A percentile compares a stretch with the other conserved stretches of the same genome.
phyloP scores from a whole-genome alignment of 192 early-diverging fungal species.

The Ambispora gerdemannii region DNA sequence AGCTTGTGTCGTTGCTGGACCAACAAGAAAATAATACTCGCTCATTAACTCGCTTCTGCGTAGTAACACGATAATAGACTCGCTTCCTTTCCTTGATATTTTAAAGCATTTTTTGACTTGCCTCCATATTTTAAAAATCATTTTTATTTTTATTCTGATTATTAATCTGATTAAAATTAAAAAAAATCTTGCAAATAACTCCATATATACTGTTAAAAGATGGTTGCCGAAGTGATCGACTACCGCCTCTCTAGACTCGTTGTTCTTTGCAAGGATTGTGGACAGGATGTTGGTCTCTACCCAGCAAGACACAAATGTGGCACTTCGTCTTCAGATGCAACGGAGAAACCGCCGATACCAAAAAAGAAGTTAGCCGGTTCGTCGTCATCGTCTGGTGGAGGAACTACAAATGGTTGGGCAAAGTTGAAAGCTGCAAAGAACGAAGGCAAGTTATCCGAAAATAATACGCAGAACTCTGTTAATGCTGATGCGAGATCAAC shows the following conservation, averaged over 20 bases:
- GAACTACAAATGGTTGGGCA: background rate
- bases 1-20: too few species aligned
- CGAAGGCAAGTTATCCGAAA: background rate
- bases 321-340: constrained; percentile 32
- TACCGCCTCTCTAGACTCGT: constrained; percentile 56
- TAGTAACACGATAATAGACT: too few species aligned
- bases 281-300: constrained; percentile 59
- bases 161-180: too few species aligned
- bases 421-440: background rate
- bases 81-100: too few species aligned
- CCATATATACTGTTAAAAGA: too few species aligned
- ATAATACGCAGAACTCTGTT: background rate
- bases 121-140: too few species aligned
- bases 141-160: too few species aligned
- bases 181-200: too few species aligned
- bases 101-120: too few species aligned
- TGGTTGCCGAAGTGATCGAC: constrained; percentile 34
- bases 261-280: constrained; percentile 61
- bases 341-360: constrained; percentile 38
- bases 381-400: background rate
- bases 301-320: constrained; percentile 53
- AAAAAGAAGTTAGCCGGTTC: constrained; percentile 10
- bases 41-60: too few species aligned
- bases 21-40: too few species aligned
- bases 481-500: background rate